Percentiles rank a stretch among this genome's conserved stretches.
Evolutionary conservation across 768 basidiomycete species (phyloP).

Genomic region (Russula foetens): DNA sequence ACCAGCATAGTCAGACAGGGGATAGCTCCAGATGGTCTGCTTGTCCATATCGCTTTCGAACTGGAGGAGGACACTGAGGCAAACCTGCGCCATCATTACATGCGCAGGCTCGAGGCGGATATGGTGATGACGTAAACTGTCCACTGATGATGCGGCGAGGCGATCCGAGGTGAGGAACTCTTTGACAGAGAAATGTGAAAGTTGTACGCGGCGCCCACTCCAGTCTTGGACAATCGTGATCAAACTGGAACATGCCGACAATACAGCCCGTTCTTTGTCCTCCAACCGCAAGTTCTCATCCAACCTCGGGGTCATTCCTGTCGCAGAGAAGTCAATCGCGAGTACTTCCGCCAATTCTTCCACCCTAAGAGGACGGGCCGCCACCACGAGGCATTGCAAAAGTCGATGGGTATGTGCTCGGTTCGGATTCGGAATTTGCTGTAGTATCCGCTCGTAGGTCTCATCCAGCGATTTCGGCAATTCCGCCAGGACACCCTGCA

Average conservation of each 20-base stretch:
- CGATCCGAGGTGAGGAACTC: background rate
- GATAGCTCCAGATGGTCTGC: background rate
- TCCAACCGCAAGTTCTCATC: background rate
- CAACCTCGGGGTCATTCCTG: background rate
- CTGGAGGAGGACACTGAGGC: background rate
- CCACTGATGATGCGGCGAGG: background rate
- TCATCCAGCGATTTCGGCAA: background rate
- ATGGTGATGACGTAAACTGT: background rate
- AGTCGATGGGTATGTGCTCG: background rate
- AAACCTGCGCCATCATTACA: background rate
- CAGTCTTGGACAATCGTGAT: background rate
- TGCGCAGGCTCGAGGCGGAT: background rate
- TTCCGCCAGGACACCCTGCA: background rate
- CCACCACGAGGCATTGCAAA: background rate
- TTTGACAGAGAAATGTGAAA: background rate
- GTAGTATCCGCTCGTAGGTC: background rate
- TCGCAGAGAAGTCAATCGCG: background rate
- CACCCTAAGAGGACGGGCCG: background rate
- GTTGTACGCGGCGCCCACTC: background rate
- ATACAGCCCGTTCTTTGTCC: background rate
- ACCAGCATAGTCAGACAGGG: background rate
- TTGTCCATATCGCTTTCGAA: background rate
- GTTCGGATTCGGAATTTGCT: background rate
- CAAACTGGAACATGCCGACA: background rate
- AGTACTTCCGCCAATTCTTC: background rate